These are phyloP conservation scores for Cucurbita pepo DNA, from an alignment of 306 rosid genomes.

Conservation along the genomic window DNA sequence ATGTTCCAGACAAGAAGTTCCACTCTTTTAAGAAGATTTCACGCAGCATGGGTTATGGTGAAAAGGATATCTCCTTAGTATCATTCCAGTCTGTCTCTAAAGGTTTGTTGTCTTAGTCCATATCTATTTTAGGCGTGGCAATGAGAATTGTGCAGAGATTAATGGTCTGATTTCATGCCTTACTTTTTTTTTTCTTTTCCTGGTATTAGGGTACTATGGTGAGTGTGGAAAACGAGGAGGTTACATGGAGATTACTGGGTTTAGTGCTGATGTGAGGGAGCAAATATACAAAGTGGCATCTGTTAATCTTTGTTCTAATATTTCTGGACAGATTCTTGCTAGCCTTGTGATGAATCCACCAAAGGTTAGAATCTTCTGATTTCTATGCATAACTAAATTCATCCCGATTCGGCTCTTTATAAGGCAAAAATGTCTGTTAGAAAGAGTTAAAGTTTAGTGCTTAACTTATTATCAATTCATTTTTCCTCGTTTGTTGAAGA, in stretches of 20 bases:
- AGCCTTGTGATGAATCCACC: slow-evolving; percentile 96
- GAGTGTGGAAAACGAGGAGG: slow-evolving; percentile 98
- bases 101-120: slow-evolving; percentile 26
- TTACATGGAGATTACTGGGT: slow-evolving; percentile 89
- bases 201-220: slow-evolving; percentile 61
- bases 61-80: slow-evolving; percentile 47
- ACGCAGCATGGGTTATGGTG: slow-evolving; percentile 68
- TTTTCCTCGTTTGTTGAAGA: slow-evolving; percentile 1
- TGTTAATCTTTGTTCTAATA: slow-evolving; percentile 85
- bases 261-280: slow-evolving; percentile 58
- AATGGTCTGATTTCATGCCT: not conserved
- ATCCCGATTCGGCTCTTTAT: not conserved
- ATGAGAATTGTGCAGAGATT: not conserved
- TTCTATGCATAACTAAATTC: not conserved
- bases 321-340: slow-evolving; percentile 85
- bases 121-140: not conserved
- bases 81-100: slow-evolving; percentile 90
- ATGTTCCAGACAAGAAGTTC: slow-evolving; percentile 70
- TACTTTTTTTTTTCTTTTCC: not conserved
- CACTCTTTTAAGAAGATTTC: slow-evolving; percentile 83
- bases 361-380: slow-evolving; percentile 29
- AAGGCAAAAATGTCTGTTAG: not conserved
- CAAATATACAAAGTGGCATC: slow-evolving; percentile 87
- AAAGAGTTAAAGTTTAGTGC: not conserved
- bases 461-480: not conserved